Base-by-base conservation (phyloP, 129 eudicot species). In the Flaveria brownii region DNA sequence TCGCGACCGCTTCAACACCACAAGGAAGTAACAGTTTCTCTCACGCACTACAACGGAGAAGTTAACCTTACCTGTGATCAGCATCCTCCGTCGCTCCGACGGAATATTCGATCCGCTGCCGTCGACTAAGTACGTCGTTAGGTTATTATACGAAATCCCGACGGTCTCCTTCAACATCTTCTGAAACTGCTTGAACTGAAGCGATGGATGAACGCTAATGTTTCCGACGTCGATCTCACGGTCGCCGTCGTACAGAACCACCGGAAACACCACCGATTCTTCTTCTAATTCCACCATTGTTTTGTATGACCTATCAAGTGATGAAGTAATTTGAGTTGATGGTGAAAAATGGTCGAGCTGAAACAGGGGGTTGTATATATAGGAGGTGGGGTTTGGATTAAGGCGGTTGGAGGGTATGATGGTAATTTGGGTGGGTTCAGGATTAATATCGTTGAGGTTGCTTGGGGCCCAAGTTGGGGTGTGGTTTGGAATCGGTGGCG, bases 131-230 rank as follows among this genome's bases (percentile, higher is more conserved):
- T 88, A 91, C 18, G 84, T 87, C 0, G 97, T 87, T 47, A 91
- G 84, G 28, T 88, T 88, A 45, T 87, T 88, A 20, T 92, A 88
- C 5, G 97, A 91, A 25, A 91, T 87, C 5, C 97, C 96, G 66
- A 85, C 87, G 36, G 66, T 79, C 71, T 85, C 85, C 68, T 87
- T 77, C 5, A 91, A 36, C 74, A 75, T 79, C 49, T 54, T 28
- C 70, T 88, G 95, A 72, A 91, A 85, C 18, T 82, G 68, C 84
- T 88, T 91, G 85, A 81, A 87, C 54, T 81, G 84, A n/a, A 88
- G 83, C 26, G 81, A 56, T 2, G 85, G 70, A 17, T 66, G 65
- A 26, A 91, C 62, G 20, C n/a, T 42, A 5, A 91, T 73, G 12
- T 76, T 61, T 5, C 96, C 97, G 12, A 85, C 70, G 72, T 80